Base-by-base conservation (phyloP, 179 eudicot genomes). In the Patellifolia procumbens region DNA sequence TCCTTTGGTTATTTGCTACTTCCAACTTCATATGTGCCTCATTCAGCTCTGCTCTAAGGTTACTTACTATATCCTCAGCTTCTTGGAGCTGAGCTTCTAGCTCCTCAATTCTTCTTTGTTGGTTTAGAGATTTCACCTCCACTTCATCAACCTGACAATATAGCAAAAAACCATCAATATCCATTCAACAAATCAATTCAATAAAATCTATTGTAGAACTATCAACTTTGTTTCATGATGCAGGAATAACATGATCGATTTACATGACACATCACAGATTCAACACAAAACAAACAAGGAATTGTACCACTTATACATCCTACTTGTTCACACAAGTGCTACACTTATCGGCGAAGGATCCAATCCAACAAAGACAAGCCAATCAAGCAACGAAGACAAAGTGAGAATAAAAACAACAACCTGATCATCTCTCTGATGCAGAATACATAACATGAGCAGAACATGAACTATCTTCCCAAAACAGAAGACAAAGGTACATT, bases 1-100 rank as follows among this genome's bases (percentile, higher is more conserved):
- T 72, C 35, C 16, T 63, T 64, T 72, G 72, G 55, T 70, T 82
- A 28, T 77, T 79, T 70, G 76, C 79, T 39, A 81, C 82, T 67
- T 86, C 94, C 73, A 91, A 56, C 78, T 84, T 86, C 71, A 69
- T 78, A 61, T 90, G 89, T 26, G 81, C 85, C 74, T 82, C 85
- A 77, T 84, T 85, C 60, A 93, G 71, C 62, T 96, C 96, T 71
- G 83, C 89, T 81, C 98, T 87, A 79, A 93, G 96, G 78, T 88
- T 91, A 46, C 83, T 82, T 45, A 93, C 97, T 74, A 84, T 86
- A 37, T 93, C 91, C 79, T 91, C 91, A 29, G 94, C 94, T 70
- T 90, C 95, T 73, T 85, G 89, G 76, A 95, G 97, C 85, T 93
- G 98, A 70, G 91, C 95, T 82, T 90, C 97, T 15, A 95, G 90